A percentile compares a stretch with the other conserved stretches of the same genome.
phyloP scores from a whole-genome alignment of 495 filamentous ascomycete species.

The Penicillium atrosanguineum region DNA sequence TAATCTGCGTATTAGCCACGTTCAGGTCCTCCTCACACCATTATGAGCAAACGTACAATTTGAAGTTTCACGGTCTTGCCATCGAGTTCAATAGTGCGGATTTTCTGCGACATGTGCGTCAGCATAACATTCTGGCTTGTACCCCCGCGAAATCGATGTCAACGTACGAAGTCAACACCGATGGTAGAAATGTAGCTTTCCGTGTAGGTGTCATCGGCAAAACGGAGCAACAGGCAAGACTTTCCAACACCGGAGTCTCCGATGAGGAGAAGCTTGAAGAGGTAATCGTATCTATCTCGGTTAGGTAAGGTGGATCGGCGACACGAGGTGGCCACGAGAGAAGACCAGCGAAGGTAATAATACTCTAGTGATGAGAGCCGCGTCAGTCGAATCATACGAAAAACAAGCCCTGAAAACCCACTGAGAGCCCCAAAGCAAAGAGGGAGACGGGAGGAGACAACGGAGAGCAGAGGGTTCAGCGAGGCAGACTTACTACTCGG shows the following conservation, averaged over 20 bases:
- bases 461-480: conserved; percentile 1
- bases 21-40: background rate
- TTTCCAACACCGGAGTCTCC: conserved; percentile 99
- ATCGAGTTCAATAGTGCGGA: conserved; percentile 98
- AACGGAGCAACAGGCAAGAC: conserved; percentile 95
- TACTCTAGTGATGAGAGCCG: conserved; percentile 23
- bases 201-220: conserved; percentile 99
- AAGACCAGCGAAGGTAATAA: background rate
- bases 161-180: conserved; percentile 94
- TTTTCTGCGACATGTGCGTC: conserved; percentile 69
- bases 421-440: background rate
- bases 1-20: conserved; percentile 17
- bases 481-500: conserved; percentile 74
- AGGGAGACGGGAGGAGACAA: conserved; percentile 15
- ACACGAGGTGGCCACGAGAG: conserved; percentile 5
- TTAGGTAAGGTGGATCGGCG: conserved; percentile 27
- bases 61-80: conserved; percentile 99
- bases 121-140: conserved; percentile 9
- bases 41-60: conserved; percentile 66
- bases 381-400: conserved; percentile 2
- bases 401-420: background rate
- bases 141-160: conserved; percentile 12
- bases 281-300: conserved; percentile 90
- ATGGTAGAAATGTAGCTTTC: conserved; percentile 99
- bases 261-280: conserved; percentile 99